Percentiles rank a stretch among this genome's conserved stretches.
Conservation (phyloP, 108 stramenopile species). For the Nannochloropsis salina region DNA sequence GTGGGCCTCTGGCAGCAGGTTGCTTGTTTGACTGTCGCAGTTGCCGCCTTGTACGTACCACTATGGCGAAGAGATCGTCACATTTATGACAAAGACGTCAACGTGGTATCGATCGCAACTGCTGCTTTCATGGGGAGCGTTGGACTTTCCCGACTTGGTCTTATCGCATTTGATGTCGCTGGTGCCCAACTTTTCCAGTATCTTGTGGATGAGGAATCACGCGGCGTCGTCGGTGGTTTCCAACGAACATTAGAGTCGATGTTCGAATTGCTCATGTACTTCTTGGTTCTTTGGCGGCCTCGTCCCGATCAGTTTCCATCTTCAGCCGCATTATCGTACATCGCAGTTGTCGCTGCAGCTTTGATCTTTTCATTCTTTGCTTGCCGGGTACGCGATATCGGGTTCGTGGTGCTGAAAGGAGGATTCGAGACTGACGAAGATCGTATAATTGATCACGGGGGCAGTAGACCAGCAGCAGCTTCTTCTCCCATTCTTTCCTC, state of each 20-base stretch:
- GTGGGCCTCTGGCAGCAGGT: neutral
- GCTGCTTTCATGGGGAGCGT: neutral
- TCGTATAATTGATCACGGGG: neutral
- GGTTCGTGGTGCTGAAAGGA: neutral
- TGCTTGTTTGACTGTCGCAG: conserved; percentile 1
- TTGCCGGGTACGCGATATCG: neutral
- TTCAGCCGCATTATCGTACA: neutral
- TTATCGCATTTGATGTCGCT: neutral
- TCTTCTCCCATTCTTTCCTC: no score
- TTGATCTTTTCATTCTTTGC: neutral
- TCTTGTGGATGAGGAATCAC: neutral
- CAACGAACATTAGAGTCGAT: neutral
- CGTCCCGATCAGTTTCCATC: neutral
- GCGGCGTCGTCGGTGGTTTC: neutral
- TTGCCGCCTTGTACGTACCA: neutral
- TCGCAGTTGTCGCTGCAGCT: neutral
- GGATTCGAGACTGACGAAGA: neutral
- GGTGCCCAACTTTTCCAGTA: neutral
- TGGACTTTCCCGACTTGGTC: neutral
- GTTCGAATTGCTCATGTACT: conserved; percentile 9
- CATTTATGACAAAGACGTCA: neutral
- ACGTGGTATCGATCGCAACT: neutral
- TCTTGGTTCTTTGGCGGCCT: conserved; percentile 9
- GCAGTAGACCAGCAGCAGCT: neutral
- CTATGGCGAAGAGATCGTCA: neutral